Evolutionary conservation across 2,329 filamentous ascomycete genomes (phyloP).

Genomic region (Alternaria metachromatica): DNA sequence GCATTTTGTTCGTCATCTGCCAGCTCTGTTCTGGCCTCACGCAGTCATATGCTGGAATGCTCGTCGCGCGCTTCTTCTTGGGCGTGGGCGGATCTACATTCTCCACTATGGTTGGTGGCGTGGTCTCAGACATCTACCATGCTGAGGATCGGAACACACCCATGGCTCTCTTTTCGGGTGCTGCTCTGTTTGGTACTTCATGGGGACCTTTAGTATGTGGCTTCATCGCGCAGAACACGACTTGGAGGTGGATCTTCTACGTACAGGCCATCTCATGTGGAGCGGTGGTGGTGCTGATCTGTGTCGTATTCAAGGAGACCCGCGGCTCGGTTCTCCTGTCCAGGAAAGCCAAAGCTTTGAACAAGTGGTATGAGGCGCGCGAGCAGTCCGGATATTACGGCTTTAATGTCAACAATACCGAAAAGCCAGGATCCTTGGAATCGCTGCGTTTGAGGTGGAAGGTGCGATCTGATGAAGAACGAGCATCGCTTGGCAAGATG

Average conservation of each 20-base stretch:
- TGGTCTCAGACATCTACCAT: constrained; percentile 85
- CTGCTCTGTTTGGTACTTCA: constrained; percentile 79
- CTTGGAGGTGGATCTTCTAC: constrained; percentile 91
- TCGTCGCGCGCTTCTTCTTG: constrained; percentile 76
- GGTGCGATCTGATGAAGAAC: constrained; percentile 78
- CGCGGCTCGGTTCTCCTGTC: constrained; percentile 80
- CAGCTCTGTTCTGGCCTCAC: constrained; percentile 78
- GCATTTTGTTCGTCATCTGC: constrained; percentile 73
- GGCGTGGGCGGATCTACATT: constrained; percentile 81
- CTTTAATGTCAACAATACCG: constrained; percentile 53
- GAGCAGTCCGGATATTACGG: constrained; percentile 70
- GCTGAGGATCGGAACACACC: constrained; percentile 81
- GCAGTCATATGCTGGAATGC: constrained; percentile 72
- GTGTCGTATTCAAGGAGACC: constrained; percentile 79
- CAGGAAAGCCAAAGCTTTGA: constrained; percentile 74
- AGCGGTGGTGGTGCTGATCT: constrained; percentile 68
- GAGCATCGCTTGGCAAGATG: constrained; percentile 71
- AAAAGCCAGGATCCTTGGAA: constrained; percentile 34
- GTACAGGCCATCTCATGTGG: constrained; percentile 76
- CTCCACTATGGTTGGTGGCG: constrained; percentile 89
- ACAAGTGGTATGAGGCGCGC: constrained; percentile 77
- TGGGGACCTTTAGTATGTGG: constrained; percentile 76
- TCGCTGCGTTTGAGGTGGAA: constrained; percentile 75
- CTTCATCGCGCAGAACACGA: constrained; percentile 69
- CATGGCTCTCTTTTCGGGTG: constrained; percentile 87